These are phyloP conservation scores for Malassezia nana DNA, from an alignment of 1,284 basidiomycete genomes.

Conservation along the genomic window DNA sequence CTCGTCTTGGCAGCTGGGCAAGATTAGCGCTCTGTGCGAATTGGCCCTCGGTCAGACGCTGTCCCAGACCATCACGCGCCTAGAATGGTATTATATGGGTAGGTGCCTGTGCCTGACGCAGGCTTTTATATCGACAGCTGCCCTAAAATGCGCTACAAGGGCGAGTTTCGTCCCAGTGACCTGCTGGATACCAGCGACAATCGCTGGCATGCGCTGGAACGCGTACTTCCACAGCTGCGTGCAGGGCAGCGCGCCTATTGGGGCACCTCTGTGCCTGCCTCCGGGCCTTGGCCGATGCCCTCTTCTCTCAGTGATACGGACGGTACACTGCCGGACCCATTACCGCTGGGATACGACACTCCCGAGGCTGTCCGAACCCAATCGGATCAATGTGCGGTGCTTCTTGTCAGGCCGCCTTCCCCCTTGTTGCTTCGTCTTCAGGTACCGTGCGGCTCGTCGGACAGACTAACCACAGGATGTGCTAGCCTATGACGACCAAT, in stretches of 20 bases:
- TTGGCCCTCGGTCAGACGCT: slow-evolving; percentile 28
- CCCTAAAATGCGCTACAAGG: slow-evolving; percentile 93
- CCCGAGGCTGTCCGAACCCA: background rate
- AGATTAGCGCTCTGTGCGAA: slow-evolving; percentile 49
- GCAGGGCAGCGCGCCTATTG: slow-evolving; percentile 6
- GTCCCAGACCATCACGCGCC: slow-evolving; percentile 7
- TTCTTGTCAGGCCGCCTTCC: background rate
- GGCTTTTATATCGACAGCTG: slow-evolving; percentile 52
- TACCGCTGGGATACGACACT: background rate
- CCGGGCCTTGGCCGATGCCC: background rate
- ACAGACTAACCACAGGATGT: no score
- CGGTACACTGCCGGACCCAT: background rate
- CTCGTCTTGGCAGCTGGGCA: slow-evolving; percentile 69
- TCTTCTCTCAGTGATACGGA: background rate
- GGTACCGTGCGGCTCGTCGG: background rate
- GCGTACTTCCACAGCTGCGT: background rate
- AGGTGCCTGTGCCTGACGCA: background rate
- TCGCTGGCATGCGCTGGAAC: slow-evolving; percentile 10
- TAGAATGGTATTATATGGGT: slow-evolving; percentile 26
- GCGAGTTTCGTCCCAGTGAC: slow-evolving; percentile 75
- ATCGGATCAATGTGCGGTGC: background rate
- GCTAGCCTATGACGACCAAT: background rate
- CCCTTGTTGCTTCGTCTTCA: background rate
- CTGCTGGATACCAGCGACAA: slow-evolving; percentile 69
- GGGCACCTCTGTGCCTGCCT: background rate